phyloP scores from a whole-genome alignment of 2,329 filamentous ascomycete species.

The Cryphonectria nitschkei region DNA sequence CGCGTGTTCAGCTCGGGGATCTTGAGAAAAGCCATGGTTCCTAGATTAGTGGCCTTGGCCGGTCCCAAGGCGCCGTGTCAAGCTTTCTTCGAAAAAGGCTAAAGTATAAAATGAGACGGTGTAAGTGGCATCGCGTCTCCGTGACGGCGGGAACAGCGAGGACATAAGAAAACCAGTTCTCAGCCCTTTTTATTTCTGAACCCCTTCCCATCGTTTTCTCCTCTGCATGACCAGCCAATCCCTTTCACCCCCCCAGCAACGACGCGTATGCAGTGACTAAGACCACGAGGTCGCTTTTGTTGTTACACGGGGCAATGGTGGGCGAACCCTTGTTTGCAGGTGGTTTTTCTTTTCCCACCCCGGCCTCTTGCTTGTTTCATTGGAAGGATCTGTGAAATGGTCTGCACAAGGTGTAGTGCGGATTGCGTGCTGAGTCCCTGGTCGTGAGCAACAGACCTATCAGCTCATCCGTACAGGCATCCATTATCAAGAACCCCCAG shows the following conservation, averaged over 20 bases:
- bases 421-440: conserved; percentile 22
- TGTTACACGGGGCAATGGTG: not conserved
- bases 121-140: conserved; percentile 5
- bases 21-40: conserved; percentile 20
- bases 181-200: not conserved
- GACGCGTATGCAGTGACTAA: conserved; percentile 1
- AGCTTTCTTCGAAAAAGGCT: not conserved
- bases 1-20: conserved; percentile 20
- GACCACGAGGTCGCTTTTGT: not conserved
- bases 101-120: not conserved
- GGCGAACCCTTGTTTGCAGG: not conserved
- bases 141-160: conserved; percentile 3
- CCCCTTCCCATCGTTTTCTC: not conserved
- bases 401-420: conserved; percentile 14
- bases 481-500: not conserved
- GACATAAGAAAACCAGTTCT: not conserved
- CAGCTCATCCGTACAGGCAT: not conserved
- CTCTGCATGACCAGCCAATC: not conserved
- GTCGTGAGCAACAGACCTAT: conserved; percentile 11
- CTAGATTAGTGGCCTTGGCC: conserved; percentile 1
- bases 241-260: not conserved
- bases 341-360: not conserved
- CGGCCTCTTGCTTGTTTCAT: not conserved
- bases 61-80: not conserved
- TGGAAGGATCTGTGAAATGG: conserved; percentile 8